Evolutionary conservation across 2,329 filamentous ascomycete species (phyloP).

Genomic region (Fusarium decemcellulare): DNA sequence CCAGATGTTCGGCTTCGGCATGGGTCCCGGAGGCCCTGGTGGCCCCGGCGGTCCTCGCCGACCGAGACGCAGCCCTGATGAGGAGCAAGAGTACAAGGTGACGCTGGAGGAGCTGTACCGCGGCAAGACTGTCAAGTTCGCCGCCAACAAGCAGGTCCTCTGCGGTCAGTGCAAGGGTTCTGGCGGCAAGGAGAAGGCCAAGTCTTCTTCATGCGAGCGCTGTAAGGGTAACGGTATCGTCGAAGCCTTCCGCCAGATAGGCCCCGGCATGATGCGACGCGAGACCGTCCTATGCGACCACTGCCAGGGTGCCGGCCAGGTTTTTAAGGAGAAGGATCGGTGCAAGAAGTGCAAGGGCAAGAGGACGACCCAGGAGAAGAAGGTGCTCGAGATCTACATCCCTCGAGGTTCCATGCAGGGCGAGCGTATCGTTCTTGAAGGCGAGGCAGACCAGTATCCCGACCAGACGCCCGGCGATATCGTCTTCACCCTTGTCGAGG

Average conservation of each 20-base stretch:
- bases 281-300: constrained; percentile 84
- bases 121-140: constrained; percentile 97
- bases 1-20: constrained; percentile 90
- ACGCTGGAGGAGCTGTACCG: constrained; percentile 97
- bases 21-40: constrained; percentile 66
- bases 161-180: constrained; percentile 90
- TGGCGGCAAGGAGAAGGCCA: constrained; percentile 93
- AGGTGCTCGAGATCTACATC: constrained; percentile 96
- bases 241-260: constrained; percentile 85
- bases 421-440: constrained; percentile 90
- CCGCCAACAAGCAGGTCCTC: constrained; percentile 93
- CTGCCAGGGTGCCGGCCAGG: constrained; percentile 87
- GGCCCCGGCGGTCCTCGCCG: constrained; percentile 69
- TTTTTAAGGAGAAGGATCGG: constrained; percentile 96
- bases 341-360: constrained; percentile 99
- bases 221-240: constrained; percentile 87
- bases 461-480: constrained; percentile 94
- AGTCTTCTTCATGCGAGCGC: constrained; percentile 83
- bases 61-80: constrained; percentile 81
- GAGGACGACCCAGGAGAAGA: constrained; percentile 88
- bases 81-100: constrained; percentile 93
- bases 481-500: constrained; percentile 88
- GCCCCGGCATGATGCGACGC: constrained; percentile 87
- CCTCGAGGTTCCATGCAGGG: constrained; percentile 88
- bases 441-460: constrained; percentile 93